Evolutionary conservation across 1,284 basidiomycete genomes (phyloP), one percentile per base, ranked within the genome.

Genomic region (Microbotryum silenes-acaulis): DNA sequence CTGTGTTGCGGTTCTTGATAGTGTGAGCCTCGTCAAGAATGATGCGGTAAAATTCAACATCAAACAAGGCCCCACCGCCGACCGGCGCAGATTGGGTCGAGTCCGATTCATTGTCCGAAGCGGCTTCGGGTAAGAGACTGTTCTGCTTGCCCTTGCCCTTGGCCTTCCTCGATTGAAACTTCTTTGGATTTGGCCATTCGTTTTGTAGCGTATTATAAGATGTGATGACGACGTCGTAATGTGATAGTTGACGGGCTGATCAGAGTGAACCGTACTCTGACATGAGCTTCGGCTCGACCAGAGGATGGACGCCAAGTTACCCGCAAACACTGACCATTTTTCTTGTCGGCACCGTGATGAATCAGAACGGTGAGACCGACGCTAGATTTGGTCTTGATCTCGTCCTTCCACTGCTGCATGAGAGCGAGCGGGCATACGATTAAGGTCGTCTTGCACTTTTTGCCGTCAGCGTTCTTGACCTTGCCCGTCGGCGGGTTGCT

Each of bases 1-100:
- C 59, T 0, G 93, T 90, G 42, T 82, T 86, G 62, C 84, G 80
- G 72, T 97, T 96, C 81, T 97, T 97, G 79, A 98, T 97, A 72
- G 89, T 92, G 73, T 98, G 94, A 0, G 94, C 94, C 74, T 98
- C 94, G 72, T 97, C 92, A 37, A 65, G 54, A 51, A 55, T 66
- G 12, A 51, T 42, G 2, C 66, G 64, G 47, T 68, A 62, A 58
- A 66, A 63, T n/a, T 63, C 51, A 8, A 88, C 79, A 14, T 82
- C 80, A 70, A 90, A 96, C 18, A 97, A 74, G 0, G 91, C 88
- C 67, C 81, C 81, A 79, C 74, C 67, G 74, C 75, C 68, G 12
- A 42, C 14, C 37, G 37, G 37, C 16, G 37, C 37, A 9, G 37
- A 16, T 18, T 58, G 51, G 14, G 61, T 54, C 33, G 54, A 59